These are phyloP conservation scores for Hypoxylon sp. DNA, from an alignment of 2,329 filamentous ascomycete genomes.

Conservation along the genomic window DNA sequence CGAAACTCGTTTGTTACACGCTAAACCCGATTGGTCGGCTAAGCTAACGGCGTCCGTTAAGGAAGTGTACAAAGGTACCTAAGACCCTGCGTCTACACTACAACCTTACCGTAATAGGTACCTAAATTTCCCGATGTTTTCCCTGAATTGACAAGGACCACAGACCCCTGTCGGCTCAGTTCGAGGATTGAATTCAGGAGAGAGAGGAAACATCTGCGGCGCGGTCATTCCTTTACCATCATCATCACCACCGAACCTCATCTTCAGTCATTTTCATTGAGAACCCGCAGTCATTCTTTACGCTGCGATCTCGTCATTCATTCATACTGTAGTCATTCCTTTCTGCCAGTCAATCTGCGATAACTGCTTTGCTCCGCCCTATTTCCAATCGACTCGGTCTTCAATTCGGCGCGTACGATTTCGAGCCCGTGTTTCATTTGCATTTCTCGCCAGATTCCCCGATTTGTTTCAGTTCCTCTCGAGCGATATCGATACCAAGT, in stretches of 20 bases:
- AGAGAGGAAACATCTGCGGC: conserved; percentile 21
- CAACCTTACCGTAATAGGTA: no score
- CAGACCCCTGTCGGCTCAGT: conserved; percentile 21
- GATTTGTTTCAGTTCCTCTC: conserved; percentile 19
- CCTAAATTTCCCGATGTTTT: conserved; percentile 31
- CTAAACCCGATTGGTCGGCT: conserved; percentile 9
- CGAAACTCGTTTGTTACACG: background rate
- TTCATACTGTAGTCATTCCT: conserved; percentile 31
- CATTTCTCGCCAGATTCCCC: conserved; percentile 30
- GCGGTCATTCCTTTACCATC: conserved; percentile 30
- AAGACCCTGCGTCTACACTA: background rate
- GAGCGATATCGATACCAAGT: conserved; percentile 31
- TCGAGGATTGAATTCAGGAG: conserved; percentile 41
- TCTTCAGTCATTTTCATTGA: conserved; percentile 26
- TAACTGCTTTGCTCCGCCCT: background rate
- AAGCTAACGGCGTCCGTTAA: background rate
- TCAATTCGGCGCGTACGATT: conserved; percentile 33
- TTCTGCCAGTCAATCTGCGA: conserved; percentile 27
- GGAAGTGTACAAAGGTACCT: background rate
- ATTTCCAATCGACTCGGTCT: conserved; percentile 25
- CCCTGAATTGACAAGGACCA: conserved; percentile 40
- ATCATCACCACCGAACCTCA: conserved; percentile 24
- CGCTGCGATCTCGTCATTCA: conserved; percentile 37
- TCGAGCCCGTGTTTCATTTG: conserved; percentile 24
- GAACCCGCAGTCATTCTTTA: conserved; percentile 41